Conservation (phyloP, 106 monocot genomes). For the Acorus calamus region DNA sequence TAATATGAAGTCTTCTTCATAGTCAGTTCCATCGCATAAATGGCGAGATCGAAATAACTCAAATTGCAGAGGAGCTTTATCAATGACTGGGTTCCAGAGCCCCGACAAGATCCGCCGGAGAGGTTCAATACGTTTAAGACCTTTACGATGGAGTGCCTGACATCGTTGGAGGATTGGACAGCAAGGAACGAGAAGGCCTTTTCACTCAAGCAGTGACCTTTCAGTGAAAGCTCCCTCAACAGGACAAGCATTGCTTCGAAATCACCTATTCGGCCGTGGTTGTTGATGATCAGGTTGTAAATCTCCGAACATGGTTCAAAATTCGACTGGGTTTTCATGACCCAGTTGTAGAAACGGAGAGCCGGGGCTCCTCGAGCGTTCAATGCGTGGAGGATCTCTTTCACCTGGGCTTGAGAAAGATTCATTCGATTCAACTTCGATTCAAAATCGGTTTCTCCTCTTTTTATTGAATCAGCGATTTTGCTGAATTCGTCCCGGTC, state of each 20-base stretch:
- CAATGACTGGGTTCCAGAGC: constrained; percentile 54
- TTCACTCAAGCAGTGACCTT: constrained; percentile 38
- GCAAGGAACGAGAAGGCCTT: constrained; percentile 45
- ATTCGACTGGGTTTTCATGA: constrained; percentile 11
- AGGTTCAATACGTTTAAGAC: constrained; percentile 17
- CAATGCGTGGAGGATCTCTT: constrained; percentile 22
- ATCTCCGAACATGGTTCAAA: constrained; percentile 24
- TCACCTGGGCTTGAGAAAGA: constrained; percentile 16
- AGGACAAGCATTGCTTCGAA: constrained; percentile 29
- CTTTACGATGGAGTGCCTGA: constrained; percentile 16
- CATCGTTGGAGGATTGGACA: not conserved
- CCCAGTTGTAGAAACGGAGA: constrained; percentile 55
- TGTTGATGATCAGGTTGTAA: constrained; percentile 52
- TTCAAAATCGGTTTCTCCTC: constrained; percentile 19
- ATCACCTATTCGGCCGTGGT: constrained; percentile 40
- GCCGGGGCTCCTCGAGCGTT: constrained; percentile 27
- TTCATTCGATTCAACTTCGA: constrained; percentile 19
- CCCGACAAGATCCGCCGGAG: constrained; percentile 40
- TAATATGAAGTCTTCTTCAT: constrained; percentile 33
- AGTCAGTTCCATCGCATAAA: constrained; percentile 44
- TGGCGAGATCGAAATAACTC: constrained; percentile 41
- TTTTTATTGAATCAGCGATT: constrained; percentile 31
- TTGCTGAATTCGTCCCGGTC: constrained; percentile 6
- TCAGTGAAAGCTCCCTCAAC: constrained; percentile 25
- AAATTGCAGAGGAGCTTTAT: constrained; percentile 40